Percentiles rank a stretch among this genome's conserved stretches.
These are phyloP conservation scores for Prosopis cineraria DNA, from an alignment of 306 rosid species.

Conservation along the genomic window DNA sequence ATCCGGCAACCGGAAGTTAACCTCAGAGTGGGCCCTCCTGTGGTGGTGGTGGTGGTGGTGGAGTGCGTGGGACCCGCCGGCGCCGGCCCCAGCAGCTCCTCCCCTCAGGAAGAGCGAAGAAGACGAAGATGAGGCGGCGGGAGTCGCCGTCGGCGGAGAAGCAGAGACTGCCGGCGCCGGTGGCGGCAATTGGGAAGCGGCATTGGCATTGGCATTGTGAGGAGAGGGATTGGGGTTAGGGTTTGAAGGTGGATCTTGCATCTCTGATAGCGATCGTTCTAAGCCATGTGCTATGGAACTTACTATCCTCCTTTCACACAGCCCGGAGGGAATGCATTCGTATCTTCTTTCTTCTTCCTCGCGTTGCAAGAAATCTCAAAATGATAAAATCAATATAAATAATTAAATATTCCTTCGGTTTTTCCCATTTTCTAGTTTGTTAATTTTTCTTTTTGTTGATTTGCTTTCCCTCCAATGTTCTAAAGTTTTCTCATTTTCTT, in stretches of 20 bases:
- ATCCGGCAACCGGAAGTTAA: conserved; percentile 70
- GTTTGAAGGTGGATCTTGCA: conserved; percentile 70
- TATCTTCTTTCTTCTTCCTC: conserved; percentile 35
- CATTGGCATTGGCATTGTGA: conserved; percentile 20
- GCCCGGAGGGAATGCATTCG: conserved; percentile 13
- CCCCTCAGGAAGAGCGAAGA: conserved; percentile 30
- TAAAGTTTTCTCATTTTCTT: background rate
- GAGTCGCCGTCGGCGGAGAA: conserved; percentile 11
- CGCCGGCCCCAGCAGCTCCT: conserved; percentile 2
- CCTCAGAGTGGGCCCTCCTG: conserved; percentile 83
- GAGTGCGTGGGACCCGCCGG: conserved; percentile 20
- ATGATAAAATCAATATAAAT: background rate
- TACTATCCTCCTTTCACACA: conserved; percentile 32
- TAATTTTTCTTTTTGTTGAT: background rate
- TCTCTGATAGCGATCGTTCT: conserved; percentile 36
- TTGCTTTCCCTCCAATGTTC: background rate
- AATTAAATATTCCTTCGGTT: background rate
- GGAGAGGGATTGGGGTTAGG: conserved; percentile 33
- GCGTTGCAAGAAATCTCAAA: conserved; percentile 18
- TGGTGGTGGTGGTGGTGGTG: conserved; percentile 54
- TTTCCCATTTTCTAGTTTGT: background rate
- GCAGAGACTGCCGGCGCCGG: conserved; percentile 22
- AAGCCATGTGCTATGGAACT: conserved; percentile 33
- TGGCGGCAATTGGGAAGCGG: conserved; percentile 27
- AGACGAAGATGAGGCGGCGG: conserved; percentile 37